phyloP scores from a whole-genome alignment of 768 basidiomycete genomes.

The Trametes elegans region DNA sequence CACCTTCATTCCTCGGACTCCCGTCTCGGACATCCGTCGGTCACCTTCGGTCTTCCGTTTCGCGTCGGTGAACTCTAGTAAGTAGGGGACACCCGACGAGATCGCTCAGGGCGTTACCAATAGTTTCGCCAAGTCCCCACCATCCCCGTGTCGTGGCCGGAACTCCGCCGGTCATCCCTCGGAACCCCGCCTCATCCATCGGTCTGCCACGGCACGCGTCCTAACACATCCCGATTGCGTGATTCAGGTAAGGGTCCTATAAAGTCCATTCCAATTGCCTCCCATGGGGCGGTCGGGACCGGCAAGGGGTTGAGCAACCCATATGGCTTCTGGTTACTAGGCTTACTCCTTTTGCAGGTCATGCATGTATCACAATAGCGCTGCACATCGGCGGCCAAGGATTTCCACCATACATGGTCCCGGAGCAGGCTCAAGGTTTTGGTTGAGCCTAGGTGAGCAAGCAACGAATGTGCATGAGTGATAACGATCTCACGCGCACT shows the following conservation, averaged over 20 bases:
- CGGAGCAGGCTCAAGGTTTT: conserved; percentile 35
- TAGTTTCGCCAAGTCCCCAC: no score
- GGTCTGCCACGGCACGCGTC: no score
- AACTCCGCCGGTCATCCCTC: no score
- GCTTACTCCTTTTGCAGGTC: conserved; percentile 22
- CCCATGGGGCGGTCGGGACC: conserved; percentile 26
- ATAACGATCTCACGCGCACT: conserved; percentile 32
- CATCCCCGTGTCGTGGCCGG: no score
- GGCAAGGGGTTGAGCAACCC: conserved; percentile 23
- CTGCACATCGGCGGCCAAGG: conserved; percentile 22
- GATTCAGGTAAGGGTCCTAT: conserved; percentile 24
- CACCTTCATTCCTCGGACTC: no score
- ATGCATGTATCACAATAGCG: conserved; percentile 22
- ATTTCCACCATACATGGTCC: conserved; percentile 38
- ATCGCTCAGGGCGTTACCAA: no score
- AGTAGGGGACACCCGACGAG: no score
- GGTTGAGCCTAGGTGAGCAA: conserved; percentile 36
- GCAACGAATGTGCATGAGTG: conserved; percentile 35
- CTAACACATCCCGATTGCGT: conserved; percentile 22
- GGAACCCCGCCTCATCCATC: no score
- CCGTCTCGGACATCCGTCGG: no score
- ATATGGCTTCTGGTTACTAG: conserved; percentile 15
- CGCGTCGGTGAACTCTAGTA: no score
- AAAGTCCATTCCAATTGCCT: conserved; percentile 30
- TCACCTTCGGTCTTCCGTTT: no score